phyloP scores from a whole-genome alignment of 2,329 filamentous ascomycete genomes.

The Rachicladosporium sp. region DNA sequence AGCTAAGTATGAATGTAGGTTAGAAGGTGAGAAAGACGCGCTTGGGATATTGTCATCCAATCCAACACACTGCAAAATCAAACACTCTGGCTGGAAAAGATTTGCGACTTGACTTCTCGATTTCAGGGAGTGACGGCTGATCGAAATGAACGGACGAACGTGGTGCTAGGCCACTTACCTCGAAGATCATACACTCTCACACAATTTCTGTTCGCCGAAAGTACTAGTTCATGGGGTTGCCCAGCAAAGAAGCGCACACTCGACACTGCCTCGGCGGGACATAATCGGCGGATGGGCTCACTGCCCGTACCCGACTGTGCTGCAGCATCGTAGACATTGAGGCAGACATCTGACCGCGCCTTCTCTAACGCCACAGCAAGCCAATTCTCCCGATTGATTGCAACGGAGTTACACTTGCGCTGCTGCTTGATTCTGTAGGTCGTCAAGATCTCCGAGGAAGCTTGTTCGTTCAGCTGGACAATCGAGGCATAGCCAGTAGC shows the following conservation, averaged over 20 bases:
- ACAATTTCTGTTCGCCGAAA: slow-evolving; percentile 62
- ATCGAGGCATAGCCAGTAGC: slow-evolving; percentile 64
- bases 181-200: slow-evolving; percentile 70
- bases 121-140: no score
- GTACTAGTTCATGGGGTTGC: slow-evolving; percentile 61
- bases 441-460: slow-evolving; percentile 30
- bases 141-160: no score
- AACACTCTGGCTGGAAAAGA: no score
- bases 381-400: slow-evolving; percentile 61
- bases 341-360: slow-evolving; percentile 67
- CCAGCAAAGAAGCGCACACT: slow-evolving; percentile 74
- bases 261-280: slow-evolving; percentile 55
- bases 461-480: slow-evolving; percentile 53
- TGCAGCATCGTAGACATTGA: slow-evolving; percentile 73
- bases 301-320: slow-evolving; percentile 39
- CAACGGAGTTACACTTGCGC: slow-evolving; percentile 67
- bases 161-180: slow-evolving; percentile 34
- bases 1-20: no score
- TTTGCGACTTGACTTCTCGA: no score
- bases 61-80: no score
- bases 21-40: no score
- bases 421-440: slow-evolving; percentile 64
- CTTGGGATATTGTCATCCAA: no score
- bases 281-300: slow-evolving; percentile 44
- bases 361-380: slow-evolving; percentile 70